Base-by-base conservation (phyloP, 1,284 basidiomycete species). In the Agaricales sp. region DNA sequence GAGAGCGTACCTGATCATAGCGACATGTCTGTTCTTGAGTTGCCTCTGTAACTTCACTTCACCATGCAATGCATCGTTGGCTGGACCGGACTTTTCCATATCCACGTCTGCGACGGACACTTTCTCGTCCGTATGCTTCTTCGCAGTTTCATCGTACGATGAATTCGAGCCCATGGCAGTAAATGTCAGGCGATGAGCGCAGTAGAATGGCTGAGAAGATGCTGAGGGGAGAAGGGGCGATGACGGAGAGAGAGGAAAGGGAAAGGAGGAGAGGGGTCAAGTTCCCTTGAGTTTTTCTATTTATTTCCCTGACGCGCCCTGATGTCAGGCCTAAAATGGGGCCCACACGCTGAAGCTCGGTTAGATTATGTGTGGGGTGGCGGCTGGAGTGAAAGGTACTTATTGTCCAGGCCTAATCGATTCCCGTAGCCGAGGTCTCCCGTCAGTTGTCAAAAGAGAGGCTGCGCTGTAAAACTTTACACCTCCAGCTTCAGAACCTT, bases 11-110 rank as follows among this genome's bases (percentile, higher is more conserved):
- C 78, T 82, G 53, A 83, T 83, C 81, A 82, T 83, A 25, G 81
- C 77, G 49, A 83, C 69, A 61, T 83, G 80, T 3, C 81, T 67
- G 56, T 80, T 81, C 61, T 83, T 83, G 53, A 82, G 65, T 61
- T 81, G 75, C 37, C 80, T 69, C 14, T 69, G 65, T 43, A 82
- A 74, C 23, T 55, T 64, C 3, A 55, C 58, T 45, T 63, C 47
- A 3, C 46, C 59, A 23, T 50, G 66, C 60, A 47, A 12, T 38
- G 24, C 47, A 12, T 48, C 37, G 35, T n/a, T 48, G 46, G 46
- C 46, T 6, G 46, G 38, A 14, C 26, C 14, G 26, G 26, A 30
- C 26, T 30, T 30, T 14, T 30, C 26, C 6, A 55, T 52, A 4
- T 65, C 62, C 6, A 55, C 53, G 4, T 65, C 62, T 11, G 49